Base-by-base conservation (phyloP, 441 rosid genomes). In the Manihot esculenta region DNA sequence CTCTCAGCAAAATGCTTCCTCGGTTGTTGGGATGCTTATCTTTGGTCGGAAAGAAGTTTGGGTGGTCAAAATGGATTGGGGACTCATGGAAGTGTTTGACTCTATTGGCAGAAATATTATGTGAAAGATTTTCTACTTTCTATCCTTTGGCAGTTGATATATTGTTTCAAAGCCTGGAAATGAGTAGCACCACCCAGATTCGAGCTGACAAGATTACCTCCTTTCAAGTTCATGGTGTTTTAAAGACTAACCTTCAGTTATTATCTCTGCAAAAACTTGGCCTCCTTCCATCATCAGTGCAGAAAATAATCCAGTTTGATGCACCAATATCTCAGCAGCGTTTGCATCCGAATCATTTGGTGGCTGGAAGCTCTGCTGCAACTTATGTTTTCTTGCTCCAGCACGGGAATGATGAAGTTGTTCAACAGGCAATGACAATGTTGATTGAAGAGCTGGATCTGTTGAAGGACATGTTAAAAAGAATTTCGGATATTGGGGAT, bases 1-100 rank as follows among this genome's bases (percentile, higher is more conserved):
- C 96, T 64, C 85, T 93, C 51, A 79, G 82, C 72, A 76, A 84
- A 81, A 88, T 95, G 94, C 86, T 91, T 86, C 99, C 98, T 70
- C 91, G 68, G 72, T 79, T 95, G 75, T 81, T 95, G 82, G 86
- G 87, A 72, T 87, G 88, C 76, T 81, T 93, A 78, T 85, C 94
- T 66, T 72, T 87, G 81, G 88, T 95, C 63, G 99, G 98, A 76
- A 80, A 70, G 79, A 93, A 87, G 82, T 95, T 89, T 88, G 98
- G 98, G 70, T 95, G 97, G 97, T 86, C 91, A 64, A 88, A 88
- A 79, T 93, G 98, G 99, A 88, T 83, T 47, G 88, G 80, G 70
- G 94, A 93, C 83, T 85, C 85, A 18, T 95, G 97, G 98, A 91
- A 88, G 77, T 95, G 97, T 78, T 85, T 91, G 91, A 95, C 98